Base-by-base conservation (phyloP, 139 green algal genomes). In the Picocystis salinarum region DNA sequence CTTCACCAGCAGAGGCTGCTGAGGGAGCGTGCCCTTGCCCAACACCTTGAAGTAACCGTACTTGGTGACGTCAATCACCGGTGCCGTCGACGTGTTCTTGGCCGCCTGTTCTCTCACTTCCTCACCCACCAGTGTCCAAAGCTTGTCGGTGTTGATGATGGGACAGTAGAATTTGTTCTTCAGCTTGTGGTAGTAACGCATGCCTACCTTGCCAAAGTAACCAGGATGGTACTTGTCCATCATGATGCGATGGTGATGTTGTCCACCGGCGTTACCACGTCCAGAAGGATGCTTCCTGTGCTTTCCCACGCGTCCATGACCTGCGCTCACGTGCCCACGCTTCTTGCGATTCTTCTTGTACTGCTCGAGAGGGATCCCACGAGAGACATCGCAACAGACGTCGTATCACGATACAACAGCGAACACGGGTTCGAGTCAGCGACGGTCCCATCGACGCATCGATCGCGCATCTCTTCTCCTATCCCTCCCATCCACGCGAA, bases 191-290 rank as follows among this genome's bases (percentile, higher is more conserved):
- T 93, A 99, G 66, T 96, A 75, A 27, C 89, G 62, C 89, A 97
- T 97, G 13, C 59, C 17, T 56, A 85, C 80, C 80, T 94, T 94
- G 46, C 83, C 83, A 58, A 92, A 94, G 76, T 85, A 94, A 49
- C 83, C 83, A 48, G 83, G 83, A 53, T 94, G 83, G 69, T 88
- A 91, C 75, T 96, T 97, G 71, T 99, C 89, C 34, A 94, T 80
- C 64, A 93, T 61, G 56, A 97, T 99, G 19, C 89, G 69, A 67
- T 97, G 85, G 70, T 99, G 89, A 57, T 99, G 89, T 80, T 93
- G 79, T 26, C 89, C 89, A 83, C 89, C 89, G 52, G 89, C 89
- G 64, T 97, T 99, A 82, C 89, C 89, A 50, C 85, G 83, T 57
- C 89, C 89, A 46, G 70, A 60, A 36, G 88, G 88, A 59, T 99